These are phyloP conservation scores for Trichosporon coremiiforme DNA, from an alignment of 1,284 basidiomycete genomes.

Conservation along the genomic window DNA sequence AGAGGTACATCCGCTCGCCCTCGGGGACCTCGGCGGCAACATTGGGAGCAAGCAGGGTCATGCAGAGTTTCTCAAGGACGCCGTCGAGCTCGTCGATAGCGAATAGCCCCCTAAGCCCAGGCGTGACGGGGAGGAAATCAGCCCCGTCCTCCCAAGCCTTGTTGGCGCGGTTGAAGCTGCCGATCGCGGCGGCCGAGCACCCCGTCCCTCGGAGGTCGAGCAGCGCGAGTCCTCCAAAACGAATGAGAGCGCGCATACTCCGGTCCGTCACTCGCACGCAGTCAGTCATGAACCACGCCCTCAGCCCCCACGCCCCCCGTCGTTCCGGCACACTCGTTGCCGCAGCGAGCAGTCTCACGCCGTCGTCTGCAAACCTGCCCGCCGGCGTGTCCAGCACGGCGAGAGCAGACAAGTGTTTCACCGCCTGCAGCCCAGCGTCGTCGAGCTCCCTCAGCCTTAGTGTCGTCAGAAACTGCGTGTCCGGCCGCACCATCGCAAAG, in stretches of 20 bases:
- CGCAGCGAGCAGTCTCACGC: slow-evolving; percentile 39
- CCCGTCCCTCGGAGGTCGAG: slow-evolving; percentile 49
- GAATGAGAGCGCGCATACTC: slow-evolving; percentile 39
- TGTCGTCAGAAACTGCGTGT: slow-evolving; percentile 40
- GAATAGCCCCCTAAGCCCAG: slow-evolving; percentile 42
- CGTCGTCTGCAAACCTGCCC: slow-evolving; percentile 41
- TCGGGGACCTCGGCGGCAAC: neutral
- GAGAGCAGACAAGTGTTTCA: slow-evolving; percentile 44
- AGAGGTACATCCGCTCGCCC: slow-evolving; percentile 19
- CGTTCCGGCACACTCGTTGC: slow-evolving; percentile 22
- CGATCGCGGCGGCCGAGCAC: slow-evolving; percentile 36
- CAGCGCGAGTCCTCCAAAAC: slow-evolving; percentile 46
- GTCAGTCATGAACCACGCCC: slow-evolving; percentile 38
- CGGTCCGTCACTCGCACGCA: slow-evolving; percentile 39
- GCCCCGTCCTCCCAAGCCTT: slow-evolving; percentile 34
- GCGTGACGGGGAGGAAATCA: slow-evolving; percentile 43
- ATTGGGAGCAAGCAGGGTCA: slow-evolving; percentile 36
- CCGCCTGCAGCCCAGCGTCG: slow-evolving; percentile 29
- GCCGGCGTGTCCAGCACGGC: slow-evolving; percentile 43
- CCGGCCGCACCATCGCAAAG: slow-evolving; percentile 26
- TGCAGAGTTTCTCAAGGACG: slow-evolving; percentile 36
- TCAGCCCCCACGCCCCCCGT: slow-evolving; percentile 37
- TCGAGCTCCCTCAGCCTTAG: slow-evolving; percentile 39
- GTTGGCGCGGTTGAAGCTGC: slow-evolving; percentile 40
- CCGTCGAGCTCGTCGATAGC: slow-evolving; percentile 27